These are phyloP conservation scores for Dioscorea alata DNA, from an alignment of 106 monocot species.

Conservation along the genomic window DNA sequence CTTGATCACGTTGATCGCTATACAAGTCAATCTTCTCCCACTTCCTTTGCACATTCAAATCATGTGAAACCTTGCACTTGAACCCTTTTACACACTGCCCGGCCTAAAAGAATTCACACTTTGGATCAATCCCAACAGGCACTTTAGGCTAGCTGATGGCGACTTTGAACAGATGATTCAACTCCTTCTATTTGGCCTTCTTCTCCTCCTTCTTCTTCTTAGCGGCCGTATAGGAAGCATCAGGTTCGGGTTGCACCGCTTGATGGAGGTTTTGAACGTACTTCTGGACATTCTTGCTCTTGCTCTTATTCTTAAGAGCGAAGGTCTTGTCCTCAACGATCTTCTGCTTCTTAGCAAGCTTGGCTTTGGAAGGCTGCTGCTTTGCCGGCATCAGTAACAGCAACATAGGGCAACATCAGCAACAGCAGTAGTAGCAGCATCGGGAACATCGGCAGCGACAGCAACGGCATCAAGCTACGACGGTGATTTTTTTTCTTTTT, in stretches of 20 bases:
- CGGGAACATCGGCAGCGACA: too few species aligned
- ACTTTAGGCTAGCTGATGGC: conserved; percentile 90
- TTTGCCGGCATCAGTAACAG: conserved; percentile 7
- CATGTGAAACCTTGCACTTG: too few species aligned
- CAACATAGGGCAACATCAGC: too few species aligned
- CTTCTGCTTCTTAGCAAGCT: conserved; percentile 98
- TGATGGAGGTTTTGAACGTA: conserved; percentile 90
- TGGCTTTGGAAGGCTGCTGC: conserved; percentile 63
- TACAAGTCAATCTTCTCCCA: too few species aligned
- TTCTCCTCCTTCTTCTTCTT: conserved; percentile 99
- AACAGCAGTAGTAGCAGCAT: too few species aligned
- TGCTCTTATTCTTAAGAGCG: conserved; percentile 97
- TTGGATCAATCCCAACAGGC: conserved; percentile 94
- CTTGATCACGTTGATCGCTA: too few species aligned
- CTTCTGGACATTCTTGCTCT: conserved; percentile 97
- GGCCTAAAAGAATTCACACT: conserved; percentile 95
- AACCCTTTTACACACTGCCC: too few species aligned
- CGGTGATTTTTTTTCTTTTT: too few species aligned
- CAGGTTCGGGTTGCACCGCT: conserved; percentile 67
- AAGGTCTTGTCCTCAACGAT: conserved; percentile 97
- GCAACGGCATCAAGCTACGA: too few species aligned
- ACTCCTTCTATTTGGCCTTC: conserved; percentile 89
- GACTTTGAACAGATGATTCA: conserved; percentile 89
- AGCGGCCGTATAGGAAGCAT: conserved; percentile 68
- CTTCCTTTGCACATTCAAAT: too few species aligned